A percentile compares a stretch with the other conserved stretches of the same genome.
Conservation (phyloP, 1,284 basidiomycete genomes). For the Rhizoctonia solani region DNA sequence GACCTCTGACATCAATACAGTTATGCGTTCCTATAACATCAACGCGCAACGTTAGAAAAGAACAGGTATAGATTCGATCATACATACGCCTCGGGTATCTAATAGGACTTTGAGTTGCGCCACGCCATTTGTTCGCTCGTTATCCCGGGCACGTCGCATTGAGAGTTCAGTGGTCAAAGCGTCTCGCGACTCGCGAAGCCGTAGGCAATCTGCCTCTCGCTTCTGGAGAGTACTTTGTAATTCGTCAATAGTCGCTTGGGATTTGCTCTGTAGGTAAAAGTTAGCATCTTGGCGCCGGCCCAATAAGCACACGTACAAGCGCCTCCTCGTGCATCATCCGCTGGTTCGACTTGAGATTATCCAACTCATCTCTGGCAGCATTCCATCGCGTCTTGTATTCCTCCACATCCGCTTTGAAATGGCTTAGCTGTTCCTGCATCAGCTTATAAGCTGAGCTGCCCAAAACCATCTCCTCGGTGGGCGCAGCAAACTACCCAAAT, state of each 20-base stretch:
- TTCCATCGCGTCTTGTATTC: slow-evolving; percentile 49
- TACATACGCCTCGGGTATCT: slow-evolving; percentile 66
- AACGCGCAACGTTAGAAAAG: neutral
- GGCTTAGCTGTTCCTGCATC: slow-evolving; percentile 50
- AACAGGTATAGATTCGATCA: slow-evolving; percentile 40
- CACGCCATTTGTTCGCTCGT: slow-evolving; percentile 39
- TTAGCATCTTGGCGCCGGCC: neutral
- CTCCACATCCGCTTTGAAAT: slow-evolving; percentile 42
- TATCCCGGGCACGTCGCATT: slow-evolving; percentile 72
- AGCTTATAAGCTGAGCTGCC: slow-evolving; percentile 57
- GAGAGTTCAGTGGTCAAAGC: slow-evolving; percentile 71
- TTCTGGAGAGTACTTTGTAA: slow-evolving; percentile 60
- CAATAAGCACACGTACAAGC: neutral
- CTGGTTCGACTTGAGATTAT: slow-evolving; percentile 41
- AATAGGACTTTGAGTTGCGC: slow-evolving; percentile 62
- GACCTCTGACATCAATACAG: slow-evolving; percentile 73
- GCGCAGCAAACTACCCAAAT: slow-evolving; percentile 50
- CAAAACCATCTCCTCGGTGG: slow-evolving; percentile 52
- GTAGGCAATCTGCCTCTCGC: slow-evolving; percentile 73
- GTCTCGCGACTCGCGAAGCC: slow-evolving; percentile 82
- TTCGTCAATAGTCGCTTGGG: slow-evolving; percentile 52
- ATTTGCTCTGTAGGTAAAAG: neutral
- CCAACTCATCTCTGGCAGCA: slow-evolving; percentile 51
- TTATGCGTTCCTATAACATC: slow-evolving; percentile 75
- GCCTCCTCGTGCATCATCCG: slow-evolving; percentile 26